Percentiles rank a stretch among this genome's conserved stretches.
These are phyloP conservation scores for Microdochium bolleyi DNA, from an alignment of 2,329 filamentous ascomycete genomes.

Conservation along the genomic window DNA sequence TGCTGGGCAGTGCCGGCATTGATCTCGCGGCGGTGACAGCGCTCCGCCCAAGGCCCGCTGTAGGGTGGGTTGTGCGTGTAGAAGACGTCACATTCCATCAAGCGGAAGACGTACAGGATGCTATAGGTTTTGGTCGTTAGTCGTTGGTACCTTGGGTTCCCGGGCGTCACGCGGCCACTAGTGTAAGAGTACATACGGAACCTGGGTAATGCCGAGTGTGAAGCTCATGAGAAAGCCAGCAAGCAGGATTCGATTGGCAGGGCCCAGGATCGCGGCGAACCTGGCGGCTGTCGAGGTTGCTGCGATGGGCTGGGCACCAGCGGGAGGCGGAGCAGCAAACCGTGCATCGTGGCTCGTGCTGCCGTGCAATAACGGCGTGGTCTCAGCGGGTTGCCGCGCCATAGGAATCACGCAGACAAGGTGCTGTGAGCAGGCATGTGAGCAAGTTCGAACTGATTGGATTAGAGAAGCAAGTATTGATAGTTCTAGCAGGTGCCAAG, in stretches of 20 bases:
- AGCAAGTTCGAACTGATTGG: too few species aligned
- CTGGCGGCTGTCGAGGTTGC: conserved; percentile 4
- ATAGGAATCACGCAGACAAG: too few species aligned
- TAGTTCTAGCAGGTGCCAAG: too few species aligned
- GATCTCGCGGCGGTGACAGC: conserved; percentile 54
- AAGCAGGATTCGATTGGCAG: conserved; percentile 19
- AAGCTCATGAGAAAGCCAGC: conserved; percentile 21
- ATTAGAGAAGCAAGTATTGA: too few species aligned
- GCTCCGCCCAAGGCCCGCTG: conserved; percentile 32
- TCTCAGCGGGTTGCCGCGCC: conserved; percentile 8
- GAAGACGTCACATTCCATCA: conserved; percentile 66
- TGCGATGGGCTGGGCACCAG: conserved; percentile 4
- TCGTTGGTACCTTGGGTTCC: background rate
- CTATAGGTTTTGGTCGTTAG: conserved; percentile 11
- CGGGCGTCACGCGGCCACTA: background rate
- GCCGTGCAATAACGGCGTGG: conserved; percentile 4
- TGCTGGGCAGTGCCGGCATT: conserved; percentile 56
- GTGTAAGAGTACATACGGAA: conserved; percentile 13
- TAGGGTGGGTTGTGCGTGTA: conserved; percentile 50
- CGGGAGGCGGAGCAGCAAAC: conserved; percentile 3
- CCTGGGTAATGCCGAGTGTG: conserved; percentile 21
- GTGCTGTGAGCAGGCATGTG: too few species aligned
- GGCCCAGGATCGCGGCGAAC: conserved; percentile 10
- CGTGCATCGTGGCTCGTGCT: conserved; percentile 1
- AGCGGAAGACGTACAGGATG: conserved; percentile 56